Evolutionary conservation across 2,329 filamentous ascomycete species (phyloP), one percentile per base, ranked within the genome.

Genomic region (Elsinoe fawcettii): DNA sequence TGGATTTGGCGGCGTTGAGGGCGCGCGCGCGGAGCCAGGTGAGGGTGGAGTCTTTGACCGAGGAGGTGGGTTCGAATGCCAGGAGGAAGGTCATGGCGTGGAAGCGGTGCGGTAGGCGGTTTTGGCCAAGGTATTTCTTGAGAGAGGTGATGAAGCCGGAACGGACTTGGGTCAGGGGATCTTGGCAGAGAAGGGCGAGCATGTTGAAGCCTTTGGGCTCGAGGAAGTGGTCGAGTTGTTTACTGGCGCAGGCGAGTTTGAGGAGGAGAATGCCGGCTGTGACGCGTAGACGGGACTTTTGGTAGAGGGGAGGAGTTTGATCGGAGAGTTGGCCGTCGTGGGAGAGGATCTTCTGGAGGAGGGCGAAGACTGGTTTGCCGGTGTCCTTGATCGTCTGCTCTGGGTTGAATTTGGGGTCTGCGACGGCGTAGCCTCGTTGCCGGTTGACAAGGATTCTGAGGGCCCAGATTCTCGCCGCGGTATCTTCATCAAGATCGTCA

Each of bases 11-110:
- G 66, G 88, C 88, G 56, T 81, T 78, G 18, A 84, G 81, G 7
- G 86, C 84, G 12, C 91, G 83, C 44, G 91, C 92, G 54, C 88
- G 85, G 53, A 97, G 83, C 91, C 93, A 99, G 0, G 89, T 96
- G 60, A 88, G 82, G 2, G 89, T 85, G 41, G 86, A 83, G 51
- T 82, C 83, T 68, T 85, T 88, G 68, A 95, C 81, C 14, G 82
- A 80, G n/a, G 74, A 69, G 36, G 83, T 80, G 0, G 92, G 93
- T 72, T 99, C 93, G 68, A 93, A 96, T 1, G 93, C 92, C 30
- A 90, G 86, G 43, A 97, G 75, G 74, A 96, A 97, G 5, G 95
- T 79, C 39, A 96, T 85, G 0, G 89, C 87, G 70, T 95, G 93
- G 77, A 95, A 99, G 8, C 92, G 84, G 11, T 80, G 75, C 1